Evolutionary conservation across 768 basidiomycete genomes (phyloP), one percentile per base, ranked within the genome.

Genomic region (Boletus huronensis): DNA sequence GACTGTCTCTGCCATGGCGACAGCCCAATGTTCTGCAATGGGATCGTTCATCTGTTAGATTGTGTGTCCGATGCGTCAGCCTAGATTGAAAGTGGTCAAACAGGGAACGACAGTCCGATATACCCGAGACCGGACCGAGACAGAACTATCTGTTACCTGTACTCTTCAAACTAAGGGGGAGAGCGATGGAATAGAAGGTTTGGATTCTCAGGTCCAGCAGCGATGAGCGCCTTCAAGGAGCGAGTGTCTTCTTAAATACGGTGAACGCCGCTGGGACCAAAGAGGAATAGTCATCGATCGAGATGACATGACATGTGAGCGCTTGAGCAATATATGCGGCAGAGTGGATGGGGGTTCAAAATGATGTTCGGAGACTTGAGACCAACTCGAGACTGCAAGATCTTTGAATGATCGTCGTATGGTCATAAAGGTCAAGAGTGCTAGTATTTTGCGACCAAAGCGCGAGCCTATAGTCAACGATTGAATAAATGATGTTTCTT

Each of bases 11-110:
- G 48, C 39, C 61, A 60, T 63, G 6, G 26, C 25, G n/a, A 63
- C 21, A 19, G 52, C 49, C 61, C 58, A 60, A 16, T 49, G 60
- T 47, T 51, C 50, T 38, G 31, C 49, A 38, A 49, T 42, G 14
- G 13, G 21, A 14, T 41, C 29, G 25, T 44, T 28, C 44, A 48
- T 46, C 8, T 43, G 25, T 21, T 23, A 36, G 25, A 34, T 42
- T 19, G 31, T 43, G 23, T 29, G 43, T 54, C 13, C 21, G 17
- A 13, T 25, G 32, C 13, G 21, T 58, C 40, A 29, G 59, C 25
- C 60, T 42, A 19, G 34, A 48, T 45, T 34, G 21, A 32, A 23
- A 45, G 25, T 17, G 26, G 26, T 21, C 32, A 28, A 47, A 31
- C 19, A 28, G 14, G 17, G 43, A 3, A 39, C n/a, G 17, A 31